These are phyloP conservation scores for Astragalus membranaceus DNA, from an alignment of 306 rosid genomes.

Conservation along the genomic window DNA sequence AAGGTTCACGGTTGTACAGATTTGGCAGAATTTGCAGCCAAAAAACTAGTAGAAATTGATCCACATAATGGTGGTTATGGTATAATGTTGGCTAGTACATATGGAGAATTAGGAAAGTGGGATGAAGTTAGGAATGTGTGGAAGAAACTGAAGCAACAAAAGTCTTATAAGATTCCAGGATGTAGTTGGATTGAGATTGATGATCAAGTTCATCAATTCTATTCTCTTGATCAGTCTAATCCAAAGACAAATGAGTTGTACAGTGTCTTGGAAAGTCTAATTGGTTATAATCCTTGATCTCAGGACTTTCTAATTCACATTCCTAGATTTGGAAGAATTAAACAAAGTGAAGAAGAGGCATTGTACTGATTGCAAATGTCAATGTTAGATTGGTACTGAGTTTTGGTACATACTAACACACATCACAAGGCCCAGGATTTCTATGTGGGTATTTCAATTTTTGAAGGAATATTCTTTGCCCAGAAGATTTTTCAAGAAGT, in stretches of 20 bases:
- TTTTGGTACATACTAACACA: neutral
- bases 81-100: constrained; percentile 54
- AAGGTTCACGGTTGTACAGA: constrained; percentile 59
- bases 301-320: neutral
- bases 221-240: constrained; percentile 56
- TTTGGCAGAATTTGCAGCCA: constrained; percentile 61
- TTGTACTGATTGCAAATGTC: neutral
- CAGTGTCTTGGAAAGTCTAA: constrained; percentile 37
- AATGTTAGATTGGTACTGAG: neutral
- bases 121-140: constrained; percentile 63
- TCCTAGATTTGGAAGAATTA: neutral
- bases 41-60: constrained; percentile 50
- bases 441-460: neutral
- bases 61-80: constrained; percentile 70
- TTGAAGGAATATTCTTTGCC: neutral
- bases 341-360: neutral
- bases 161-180: constrained; percentile 58
- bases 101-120: constrained; percentile 64
- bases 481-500: neutral
- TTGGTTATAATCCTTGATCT: constrained; percentile 18
- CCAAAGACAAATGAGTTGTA: constrained; percentile 46
- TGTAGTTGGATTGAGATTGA: constrained; percentile 84
- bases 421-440: neutral
- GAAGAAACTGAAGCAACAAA: constrained; percentile 44
- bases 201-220: constrained; percentile 55